A percentile compares a stretch with the other conserved stretches of the same genome.
Conservation (phyloP, 495 filamentous ascomycete genomes). For the Penicillium pancosmium region DNA sequence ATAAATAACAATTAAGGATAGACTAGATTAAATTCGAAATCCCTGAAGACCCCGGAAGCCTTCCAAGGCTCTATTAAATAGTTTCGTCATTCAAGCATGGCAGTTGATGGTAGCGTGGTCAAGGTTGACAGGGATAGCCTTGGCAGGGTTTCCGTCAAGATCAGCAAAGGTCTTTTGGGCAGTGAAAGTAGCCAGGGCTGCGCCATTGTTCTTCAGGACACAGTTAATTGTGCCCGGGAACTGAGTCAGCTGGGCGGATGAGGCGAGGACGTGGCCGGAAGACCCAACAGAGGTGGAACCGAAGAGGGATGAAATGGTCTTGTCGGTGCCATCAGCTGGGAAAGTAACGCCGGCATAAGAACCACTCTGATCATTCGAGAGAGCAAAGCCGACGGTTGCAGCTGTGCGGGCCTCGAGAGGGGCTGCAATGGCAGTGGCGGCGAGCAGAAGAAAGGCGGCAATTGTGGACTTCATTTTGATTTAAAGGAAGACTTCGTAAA, state of each 20-base stretch:
- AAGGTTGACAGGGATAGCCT: slow-evolving; percentile 22
- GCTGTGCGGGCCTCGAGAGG: slow-evolving; percentile 19
- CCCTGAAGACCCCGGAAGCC: background rate
- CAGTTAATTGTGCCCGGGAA: slow-evolving; percentile 23
- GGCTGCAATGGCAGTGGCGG: slow-evolving; percentile 15
- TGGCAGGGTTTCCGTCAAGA: slow-evolving; percentile 25
- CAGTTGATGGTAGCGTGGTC: slow-evolving; percentile 20
- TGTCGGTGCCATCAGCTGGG: slow-evolving; percentile 15
- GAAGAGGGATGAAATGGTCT: slow-evolving; percentile 21
- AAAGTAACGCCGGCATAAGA: slow-evolving; percentile 22
- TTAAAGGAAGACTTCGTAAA: background rate
- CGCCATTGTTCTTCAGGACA: slow-evolving; percentile 20
- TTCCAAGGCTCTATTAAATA: background rate
- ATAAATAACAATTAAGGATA: background rate
- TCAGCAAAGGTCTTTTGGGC: slow-evolving; percentile 22
- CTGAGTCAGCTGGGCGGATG: slow-evolving; percentile 23
- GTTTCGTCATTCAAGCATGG: slow-evolving; percentile 18
- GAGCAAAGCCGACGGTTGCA: slow-evolving; percentile 19
- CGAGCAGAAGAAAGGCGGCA: slow-evolving; percentile 20
- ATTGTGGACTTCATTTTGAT: slow-evolving; percentile 31
- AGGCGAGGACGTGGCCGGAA: slow-evolving; percentile 21
- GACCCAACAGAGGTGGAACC: slow-evolving; percentile 23
- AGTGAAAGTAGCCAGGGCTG: slow-evolving; percentile 17
- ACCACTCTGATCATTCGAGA: slow-evolving; percentile 31
- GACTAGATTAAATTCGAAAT: slow-evolving; percentile 1